Conservation (phyloP, 768 basidiomycete species). For the Xanthoconium purpureum region DNA sequence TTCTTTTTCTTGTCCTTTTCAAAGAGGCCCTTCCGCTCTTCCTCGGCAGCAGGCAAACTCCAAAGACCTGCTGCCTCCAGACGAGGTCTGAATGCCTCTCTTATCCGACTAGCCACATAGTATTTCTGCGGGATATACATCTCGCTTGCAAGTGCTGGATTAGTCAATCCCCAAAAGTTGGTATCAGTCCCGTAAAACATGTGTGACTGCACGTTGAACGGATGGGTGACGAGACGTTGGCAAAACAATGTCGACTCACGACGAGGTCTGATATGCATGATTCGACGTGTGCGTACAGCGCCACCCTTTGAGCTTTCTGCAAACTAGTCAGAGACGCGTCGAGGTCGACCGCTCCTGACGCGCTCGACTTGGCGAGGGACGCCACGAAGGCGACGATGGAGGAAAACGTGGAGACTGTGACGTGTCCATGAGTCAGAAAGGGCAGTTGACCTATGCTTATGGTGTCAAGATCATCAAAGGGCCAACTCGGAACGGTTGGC, state of each 20-base stretch:
- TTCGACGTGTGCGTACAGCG: slow-evolving; percentile 67
- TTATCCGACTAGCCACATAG: slow-evolving; percentile 65
- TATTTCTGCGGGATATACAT: slow-evolving; percentile 70
- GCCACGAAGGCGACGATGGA: slow-evolving; percentile 67
- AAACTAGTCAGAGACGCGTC: slow-evolving; percentile 44
- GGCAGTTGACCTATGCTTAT: slow-evolving; percentile 61
- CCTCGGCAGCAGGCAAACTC: slow-evolving; percentile 40
- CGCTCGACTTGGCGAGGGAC: slow-evolving; percentile 37
- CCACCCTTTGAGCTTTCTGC: slow-evolving; percentile 54
- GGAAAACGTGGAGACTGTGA: slow-evolving; percentile 47
- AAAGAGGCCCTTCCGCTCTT: slow-evolving; percentile 41
- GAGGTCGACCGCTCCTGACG: slow-evolving; percentile 38
- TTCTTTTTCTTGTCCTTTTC: slow-evolving; percentile 32
- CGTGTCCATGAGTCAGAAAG: slow-evolving; percentile 58
- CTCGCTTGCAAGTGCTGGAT: slow-evolving; percentile 50
- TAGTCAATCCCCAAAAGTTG: slow-evolving; percentile 62
- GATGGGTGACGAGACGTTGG: slow-evolving; percentile 1
- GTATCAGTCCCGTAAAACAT: slow-evolving; percentile 56
- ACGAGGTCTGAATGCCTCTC: slow-evolving; percentile 52
- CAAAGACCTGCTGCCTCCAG: slow-evolving; percentile 66
- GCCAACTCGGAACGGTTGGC: slow-evolving; percentile 11
- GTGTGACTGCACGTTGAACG: slow-evolving; percentile 46
- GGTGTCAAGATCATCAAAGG: slow-evolving; percentile 1
- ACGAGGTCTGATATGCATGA: slow-evolving; percentile 66
- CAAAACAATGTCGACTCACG: slow-evolving; percentile 41